Percentiles rank a stretch among this genome's conserved stretches.
phyloP scores from a whole-genome alignment of 2,329 filamentous ascomycete genomes.

The Lecanicillium sp. region DNA sequence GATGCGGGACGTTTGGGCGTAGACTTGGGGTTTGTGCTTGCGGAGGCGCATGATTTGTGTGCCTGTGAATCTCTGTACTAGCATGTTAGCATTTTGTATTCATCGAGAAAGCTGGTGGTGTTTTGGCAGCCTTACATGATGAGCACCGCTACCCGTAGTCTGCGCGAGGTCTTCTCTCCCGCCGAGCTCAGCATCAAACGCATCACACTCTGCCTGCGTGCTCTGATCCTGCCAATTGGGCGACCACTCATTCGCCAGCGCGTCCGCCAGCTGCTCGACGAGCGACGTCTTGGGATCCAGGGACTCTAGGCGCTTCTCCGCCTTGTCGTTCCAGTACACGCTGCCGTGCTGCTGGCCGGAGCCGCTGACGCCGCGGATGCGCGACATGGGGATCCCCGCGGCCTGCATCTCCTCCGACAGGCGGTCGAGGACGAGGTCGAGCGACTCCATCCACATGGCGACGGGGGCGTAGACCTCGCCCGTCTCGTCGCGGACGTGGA shows the following conservation, averaged over 20 bases:
- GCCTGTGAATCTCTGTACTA: constrained; percentile 78
- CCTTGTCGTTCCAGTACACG: constrained; percentile 78
- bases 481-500: constrained; percentile 71
- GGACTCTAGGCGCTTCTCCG: constrained; percentile 53
- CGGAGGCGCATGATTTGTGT: constrained; percentile 89
- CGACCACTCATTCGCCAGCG: constrained; percentile 77
- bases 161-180: constrained; percentile 61
- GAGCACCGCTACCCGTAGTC: constrained; percentile 83
- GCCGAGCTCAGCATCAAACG: constrained; percentile 70
- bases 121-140: constrained; percentile 80
- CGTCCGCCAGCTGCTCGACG: constrained; percentile 62
- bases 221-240: constrained; percentile 99
- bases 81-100: constrained; percentile 7
- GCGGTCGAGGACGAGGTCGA: constrained; percentile 74
- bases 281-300: constrained; percentile 56
- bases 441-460: constrained; percentile 86
- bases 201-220: constrained; percentile 85
- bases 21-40: constrained; percentile 71
- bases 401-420: constrained; percentile 62
- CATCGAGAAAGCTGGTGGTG: too few species aligned
- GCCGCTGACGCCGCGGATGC: constrained; percentile 76
- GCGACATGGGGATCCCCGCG: constrained; percentile 59
- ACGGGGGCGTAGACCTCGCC: constrained; percentile 91
- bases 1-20: constrained; percentile 73
- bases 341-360: constrained; percentile 97